phyloP scores from a whole-genome alignment of 192 early-diverging fungal genomes.

The Gryganskiella cystojenkinii region DNA sequence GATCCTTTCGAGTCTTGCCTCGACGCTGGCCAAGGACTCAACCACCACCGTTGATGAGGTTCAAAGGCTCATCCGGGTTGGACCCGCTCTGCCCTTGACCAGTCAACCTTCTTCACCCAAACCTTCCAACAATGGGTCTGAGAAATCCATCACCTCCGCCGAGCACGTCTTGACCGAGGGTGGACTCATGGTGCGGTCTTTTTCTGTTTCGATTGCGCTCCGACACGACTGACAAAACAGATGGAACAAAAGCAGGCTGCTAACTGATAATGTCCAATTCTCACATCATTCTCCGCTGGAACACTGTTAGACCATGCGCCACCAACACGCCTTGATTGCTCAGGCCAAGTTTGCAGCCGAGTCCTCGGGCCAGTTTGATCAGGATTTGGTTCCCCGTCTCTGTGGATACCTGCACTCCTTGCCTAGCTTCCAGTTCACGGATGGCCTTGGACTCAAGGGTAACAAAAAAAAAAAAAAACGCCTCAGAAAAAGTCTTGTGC shows the following conservation, averaged over 20 bases:
- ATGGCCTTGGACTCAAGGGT: slow-evolving; percentile 37
- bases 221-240: background rate
- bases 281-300: background rate
- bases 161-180: slow-evolving; percentile 27
- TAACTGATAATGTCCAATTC: background rate
- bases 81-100: slow-evolving; percentile 48
- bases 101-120: slow-evolving; percentile 25
- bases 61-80: slow-evolving; percentile 49
- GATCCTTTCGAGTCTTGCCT: slow-evolving; percentile 61
- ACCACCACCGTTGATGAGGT: slow-evolving; percentile 58
- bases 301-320: slow-evolving; percentile 37
- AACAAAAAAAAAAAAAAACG: background rate
- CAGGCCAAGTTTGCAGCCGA: slow-evolving; percentile 49
- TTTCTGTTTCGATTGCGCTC: background rate
- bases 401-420: slow-evolving; percentile 36
- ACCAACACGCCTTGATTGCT: slow-evolving; percentile 43
- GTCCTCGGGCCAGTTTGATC: slow-evolving; percentile 45
- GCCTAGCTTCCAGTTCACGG: slow-evolving; percentile 27
- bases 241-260: background rate
- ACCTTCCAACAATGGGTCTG: slow-evolving; percentile 3
- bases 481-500: too few species aligned
- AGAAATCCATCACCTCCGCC: slow-evolving; percentile 14
- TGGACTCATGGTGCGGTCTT: slow-evolving; percentile 21
- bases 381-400: slow-evolving; percentile 40
- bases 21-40: slow-evolving; percentile 57